phyloP scores from a whole-genome alignment of 1,139 yeast species.

The Pichia sp. region DNA sequence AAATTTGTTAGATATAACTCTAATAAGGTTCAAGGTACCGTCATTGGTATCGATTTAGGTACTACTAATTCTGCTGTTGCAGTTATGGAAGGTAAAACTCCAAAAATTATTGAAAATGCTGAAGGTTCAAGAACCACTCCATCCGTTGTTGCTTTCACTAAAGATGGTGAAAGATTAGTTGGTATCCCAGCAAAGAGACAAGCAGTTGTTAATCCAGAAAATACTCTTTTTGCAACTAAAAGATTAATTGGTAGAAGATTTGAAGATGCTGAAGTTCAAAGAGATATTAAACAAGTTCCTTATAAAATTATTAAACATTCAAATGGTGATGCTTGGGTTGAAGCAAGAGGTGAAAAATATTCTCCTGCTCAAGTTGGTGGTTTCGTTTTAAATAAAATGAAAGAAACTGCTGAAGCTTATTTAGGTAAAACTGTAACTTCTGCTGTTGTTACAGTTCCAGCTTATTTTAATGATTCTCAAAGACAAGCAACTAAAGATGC shows the following conservation, averaged over 20 bases:
- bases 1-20: constrained; percentile 45
- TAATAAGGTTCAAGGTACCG: constrained; percentile 59
- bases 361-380: constrained; percentile 99
- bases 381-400: constrained; percentile 90
- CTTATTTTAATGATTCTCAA: constrained; percentile 96
- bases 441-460: constrained; percentile 97
- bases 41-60: constrained; percentile 98
- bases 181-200: constrained; percentile 99
- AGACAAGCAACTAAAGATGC: constrained; percentile 99
- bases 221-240: constrained; percentile 96
- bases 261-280: constrained; percentile 94
- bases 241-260: constrained; percentile 97
- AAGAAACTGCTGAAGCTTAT: constrained; percentile 93
- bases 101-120: constrained; percentile 94
- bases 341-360: constrained; percentile 88
- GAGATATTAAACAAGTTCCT: constrained; percentile 94
- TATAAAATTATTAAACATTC: constrained; percentile 94
- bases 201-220: constrained; percentile 97
- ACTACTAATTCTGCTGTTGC: constrained; percentile 99
- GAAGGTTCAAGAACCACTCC: constrained; percentile 99
- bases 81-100: constrained; percentile 93
- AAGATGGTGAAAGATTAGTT: constrained; percentile 91
- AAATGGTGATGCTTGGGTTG: constrained; percentile 99
- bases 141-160: constrained; percentile 96
- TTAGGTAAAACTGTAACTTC: constrained; percentile 78